phyloP scores from a whole-genome alignment of 2,329 filamentous ascomycete species.

The Venturia nashicola region DNA sequence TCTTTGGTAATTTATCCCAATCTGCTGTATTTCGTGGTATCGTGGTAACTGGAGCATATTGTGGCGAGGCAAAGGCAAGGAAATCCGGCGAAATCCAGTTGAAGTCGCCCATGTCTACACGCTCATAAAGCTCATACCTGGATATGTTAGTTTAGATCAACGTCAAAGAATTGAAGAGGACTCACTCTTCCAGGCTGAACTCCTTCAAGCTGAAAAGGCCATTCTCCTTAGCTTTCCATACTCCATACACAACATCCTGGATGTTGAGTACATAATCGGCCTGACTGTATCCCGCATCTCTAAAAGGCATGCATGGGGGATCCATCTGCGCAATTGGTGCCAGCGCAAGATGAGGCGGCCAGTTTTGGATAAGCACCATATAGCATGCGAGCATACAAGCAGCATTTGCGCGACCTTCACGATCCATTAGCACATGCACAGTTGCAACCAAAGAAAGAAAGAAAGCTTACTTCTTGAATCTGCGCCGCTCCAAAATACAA shows the following conservation, averaged over 20 bases:
- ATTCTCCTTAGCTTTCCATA: conserved; percentile 98
- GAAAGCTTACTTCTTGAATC: conserved; percentile 69
- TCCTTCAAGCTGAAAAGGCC: conserved; percentile 81
- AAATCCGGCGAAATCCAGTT: conserved; percentile 98
- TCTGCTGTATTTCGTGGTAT: conserved; percentile 61
- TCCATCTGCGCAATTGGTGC: conserved; percentile 95
- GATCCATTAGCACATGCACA: neutral
- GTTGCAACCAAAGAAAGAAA: neutral
- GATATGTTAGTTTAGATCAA: neutral
- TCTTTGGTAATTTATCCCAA: conserved; percentile 63
- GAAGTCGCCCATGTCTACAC: conserved; percentile 97
- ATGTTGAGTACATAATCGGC: conserved; percentile 93
- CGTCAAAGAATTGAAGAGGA: conserved; percentile 10
- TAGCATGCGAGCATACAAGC: conserved; percentile 93
- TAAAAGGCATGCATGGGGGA: conserved; percentile 95
- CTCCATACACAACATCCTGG: conserved; percentile 94
- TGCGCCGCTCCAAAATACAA: conserved; percentile 92
- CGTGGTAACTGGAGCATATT: conserved; percentile 63
- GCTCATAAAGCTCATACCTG: conserved; percentile 82
- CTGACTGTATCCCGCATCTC: conserved; percentile 95
- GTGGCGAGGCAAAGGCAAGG: conserved; percentile 90
- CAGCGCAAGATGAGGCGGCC: conserved; percentile 90
- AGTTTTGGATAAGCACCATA: conserved; percentile 96
- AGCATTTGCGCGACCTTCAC: conserved; percentile 75
- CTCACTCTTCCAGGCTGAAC: conserved; percentile 82